Conservation (phyloP, 805 yeast species). For the Zygosaccharomyces gambellarensis region DNA sequence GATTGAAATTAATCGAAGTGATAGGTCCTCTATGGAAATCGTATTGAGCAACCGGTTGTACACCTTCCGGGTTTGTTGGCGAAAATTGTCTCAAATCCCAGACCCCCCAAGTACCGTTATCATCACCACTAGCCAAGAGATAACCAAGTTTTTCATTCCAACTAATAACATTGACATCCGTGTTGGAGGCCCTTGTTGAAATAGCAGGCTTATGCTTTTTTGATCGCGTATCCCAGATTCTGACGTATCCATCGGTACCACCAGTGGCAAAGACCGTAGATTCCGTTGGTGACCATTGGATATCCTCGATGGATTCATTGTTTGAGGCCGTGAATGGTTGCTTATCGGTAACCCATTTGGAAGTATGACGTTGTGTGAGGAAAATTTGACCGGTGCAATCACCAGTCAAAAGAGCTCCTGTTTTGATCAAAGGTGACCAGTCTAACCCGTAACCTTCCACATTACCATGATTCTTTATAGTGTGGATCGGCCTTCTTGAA, state of each 20-base stretch:
- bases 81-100: conserved; percentile 93
- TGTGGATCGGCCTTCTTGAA: conserved; percentile 75
- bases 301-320: conserved; percentile 83
- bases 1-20: conserved; percentile 91
- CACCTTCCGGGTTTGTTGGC: conserved; percentile 39
- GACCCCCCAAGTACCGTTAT: conserved; percentile 95
- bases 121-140: conserved; percentile 91
- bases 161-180: conserved; percentile 91
- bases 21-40: conserved; percentile 92
- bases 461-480: conserved; percentile 78
- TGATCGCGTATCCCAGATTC: conserved; percentile 96
- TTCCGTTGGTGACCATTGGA: conserved; percentile 94
- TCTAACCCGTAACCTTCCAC: conserved; percentile 98
- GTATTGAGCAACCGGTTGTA: conserved; percentile 86
- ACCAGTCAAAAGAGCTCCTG: conserved; percentile 83
- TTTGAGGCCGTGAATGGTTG: conserved; percentile 62
- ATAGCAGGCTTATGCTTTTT: conserved; percentile 89
- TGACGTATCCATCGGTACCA: conserved; percentile 80
- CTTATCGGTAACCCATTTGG: conserved; percentile 81
- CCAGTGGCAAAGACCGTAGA: conserved; percentile 92
- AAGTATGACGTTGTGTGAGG: conserved; percentile 69
- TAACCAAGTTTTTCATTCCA: conserved; percentile 90
- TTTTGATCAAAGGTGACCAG: conserved; percentile 83
- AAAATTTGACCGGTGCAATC: conserved; percentile 82
- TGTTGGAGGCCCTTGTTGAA: conserved; percentile 68